Percentiles rank a stretch among this genome's conserved stretches.
Conservation (phyloP, 169 alveolate species). For the Ichthyophthirius multifiliis region DNA sequence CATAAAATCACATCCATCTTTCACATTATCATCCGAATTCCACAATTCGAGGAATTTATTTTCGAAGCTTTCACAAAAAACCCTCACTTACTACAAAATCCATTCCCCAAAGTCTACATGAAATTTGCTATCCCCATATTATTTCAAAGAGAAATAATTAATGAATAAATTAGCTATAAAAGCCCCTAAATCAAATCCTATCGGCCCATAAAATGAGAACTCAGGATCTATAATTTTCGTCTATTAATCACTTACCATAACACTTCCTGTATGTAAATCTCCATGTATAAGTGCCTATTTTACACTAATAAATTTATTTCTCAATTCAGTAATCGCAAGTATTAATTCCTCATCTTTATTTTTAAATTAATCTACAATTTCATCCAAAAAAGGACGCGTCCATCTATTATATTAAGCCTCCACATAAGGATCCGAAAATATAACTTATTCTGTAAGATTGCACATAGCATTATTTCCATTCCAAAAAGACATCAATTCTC, state of each 20-base stretch:
- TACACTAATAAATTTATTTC: constrained; percentile 3
- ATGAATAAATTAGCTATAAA: neutral
- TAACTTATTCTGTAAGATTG: constrained; percentile 6
- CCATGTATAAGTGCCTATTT: constrained; percentile 19
- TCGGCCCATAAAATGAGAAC: constrained; percentile 11
- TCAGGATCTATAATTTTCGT: constrained; percentile 12
- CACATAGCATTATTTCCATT: neutral
- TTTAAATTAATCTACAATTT: neutral
- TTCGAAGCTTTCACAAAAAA: neutral
- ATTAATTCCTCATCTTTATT: neutral
- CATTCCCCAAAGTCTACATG: neutral
- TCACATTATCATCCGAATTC: neutral
- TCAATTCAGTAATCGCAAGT: neutral
- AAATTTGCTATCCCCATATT: neutral
- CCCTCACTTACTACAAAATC: neutral
- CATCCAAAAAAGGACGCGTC: neutral
- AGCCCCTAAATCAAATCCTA: constrained; percentile 15
- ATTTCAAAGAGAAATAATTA: neutral
- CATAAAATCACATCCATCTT: neutral
- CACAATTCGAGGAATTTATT: neutral
- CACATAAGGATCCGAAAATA: constrained; percentile 9
- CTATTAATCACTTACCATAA: neutral
- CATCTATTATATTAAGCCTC: constrained; percentile 1
- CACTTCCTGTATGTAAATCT: constrained; percentile 7
- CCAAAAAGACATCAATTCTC: constrained; percentile 2